Evolutionary conservation across 495 filamentous ascomycete species (phyloP).

Genomic region (Staphylotrichum longicolle): DNA sequence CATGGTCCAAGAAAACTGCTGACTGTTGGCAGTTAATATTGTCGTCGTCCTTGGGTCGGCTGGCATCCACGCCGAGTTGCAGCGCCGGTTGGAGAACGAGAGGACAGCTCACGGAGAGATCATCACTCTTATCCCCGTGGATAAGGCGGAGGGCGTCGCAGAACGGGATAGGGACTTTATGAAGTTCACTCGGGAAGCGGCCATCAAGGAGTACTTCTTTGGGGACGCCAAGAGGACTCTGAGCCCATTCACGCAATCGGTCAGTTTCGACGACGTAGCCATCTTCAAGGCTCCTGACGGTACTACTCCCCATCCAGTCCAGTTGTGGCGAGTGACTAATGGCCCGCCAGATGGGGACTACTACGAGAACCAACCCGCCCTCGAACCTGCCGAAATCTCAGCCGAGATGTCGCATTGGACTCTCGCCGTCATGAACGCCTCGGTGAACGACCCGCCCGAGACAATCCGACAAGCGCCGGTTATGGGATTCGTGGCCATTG

Average conservation of each 20-base stretch:
- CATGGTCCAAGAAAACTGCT: not conserved
- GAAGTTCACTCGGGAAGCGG: constrained; percentile 64
- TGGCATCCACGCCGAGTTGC: constrained; percentile 73
- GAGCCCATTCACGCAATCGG: constrained; percentile 77
- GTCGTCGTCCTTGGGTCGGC: constrained; percentile 84
- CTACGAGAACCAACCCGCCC: constrained; percentile 45
- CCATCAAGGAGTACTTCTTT: constrained; percentile 92
- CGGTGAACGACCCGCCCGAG: constrained; percentile 61
- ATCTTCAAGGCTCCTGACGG: constrained; percentile 52
- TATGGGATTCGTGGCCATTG: constrained; percentile 89
- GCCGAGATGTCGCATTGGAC: constrained; percentile 63
- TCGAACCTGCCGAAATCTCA: constrained; percentile 59
- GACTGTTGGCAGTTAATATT: constrained; percentile 57
- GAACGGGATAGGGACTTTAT: constrained; percentile 75
- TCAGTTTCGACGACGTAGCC: constrained; percentile 67
- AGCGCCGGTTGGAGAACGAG: constrained; percentile 66
- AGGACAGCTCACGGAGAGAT: constrained; percentile 58
- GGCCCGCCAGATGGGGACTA: constrained; percentile 26
- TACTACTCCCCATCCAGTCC: not conserved
- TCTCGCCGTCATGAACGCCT: constrained; percentile 75
- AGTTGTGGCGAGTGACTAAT: constrained; percentile 30
- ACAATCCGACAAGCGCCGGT: constrained; percentile 79
- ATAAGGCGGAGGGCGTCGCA: constrained; percentile 86
- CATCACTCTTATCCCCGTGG: constrained; percentile 71
- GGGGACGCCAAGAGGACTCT: constrained; percentile 72